Evolutionary conservation across 805 yeast genomes (phyloP).

Genomic region (Ogataea dorogensis): DNA sequence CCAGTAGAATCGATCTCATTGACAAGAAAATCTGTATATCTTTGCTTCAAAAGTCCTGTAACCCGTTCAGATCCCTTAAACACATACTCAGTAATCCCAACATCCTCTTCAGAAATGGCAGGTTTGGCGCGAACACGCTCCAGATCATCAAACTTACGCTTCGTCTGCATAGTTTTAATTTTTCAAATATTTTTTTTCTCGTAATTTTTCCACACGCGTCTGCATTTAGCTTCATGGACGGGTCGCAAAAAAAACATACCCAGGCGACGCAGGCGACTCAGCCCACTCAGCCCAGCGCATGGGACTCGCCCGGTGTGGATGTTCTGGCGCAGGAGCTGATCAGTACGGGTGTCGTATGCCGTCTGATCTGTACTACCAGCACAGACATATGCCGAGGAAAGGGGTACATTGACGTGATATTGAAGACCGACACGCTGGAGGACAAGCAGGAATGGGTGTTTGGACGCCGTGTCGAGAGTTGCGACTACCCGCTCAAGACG

Average conservation of each 20-base stretch:
- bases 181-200: slow-evolving; percentile 3
- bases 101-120: slow-evolving; percentile 71
- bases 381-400: slow-evolving; percentile 23
- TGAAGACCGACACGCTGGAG: slow-evolving; percentile 16
- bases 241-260: slow-evolving; percentile 10
- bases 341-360: slow-evolving; percentile 34
- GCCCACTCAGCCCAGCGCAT: slow-evolving; percentile 36
- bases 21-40: slow-evolving; percentile 92
- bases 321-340: slow-evolving; percentile 27
- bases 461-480: slow-evolving; percentile 63
- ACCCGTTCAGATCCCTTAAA: slow-evolving; percentile 61
- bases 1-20: slow-evolving; percentile 77
- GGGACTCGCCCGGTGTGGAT: slow-evolving; percentile 26
- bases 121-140: slow-evolving; percentile 6
- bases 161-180: slow-evolving; percentile 3
- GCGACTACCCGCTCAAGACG: slow-evolving; percentile 61
- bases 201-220: slow-evolving; percentile 12
- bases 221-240: slow-evolving; percentile 7
- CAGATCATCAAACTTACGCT: slow-evolving; percentile 9
- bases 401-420: slow-evolving; percentile 33
- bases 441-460: slow-evolving; percentile 40
- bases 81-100: slow-evolving; percentile 79
- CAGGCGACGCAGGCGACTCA: slow-evolving; percentile 26
- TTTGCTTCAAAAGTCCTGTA: slow-evolving; percentile 75
- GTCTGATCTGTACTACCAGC: slow-evolving; percentile 35